Base-by-base conservation (phyloP, 768 basidiomycete genomes). In the Russula virescens region DNA sequence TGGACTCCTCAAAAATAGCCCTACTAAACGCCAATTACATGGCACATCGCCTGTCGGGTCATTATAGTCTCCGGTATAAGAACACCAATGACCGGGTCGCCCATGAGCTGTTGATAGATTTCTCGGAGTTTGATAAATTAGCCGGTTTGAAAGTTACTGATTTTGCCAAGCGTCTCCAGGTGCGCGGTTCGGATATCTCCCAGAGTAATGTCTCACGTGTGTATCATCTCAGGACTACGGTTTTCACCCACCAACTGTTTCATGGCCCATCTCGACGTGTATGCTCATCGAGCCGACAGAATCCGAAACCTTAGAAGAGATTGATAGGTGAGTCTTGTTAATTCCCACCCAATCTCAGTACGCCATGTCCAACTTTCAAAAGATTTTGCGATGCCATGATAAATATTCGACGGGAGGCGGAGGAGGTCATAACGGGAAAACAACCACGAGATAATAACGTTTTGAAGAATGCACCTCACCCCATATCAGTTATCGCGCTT, bases 301-400 rank as follows among this genome's bases (percentile, higher is more conserved):
- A 74, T 95, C 92, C 0, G 96, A 98, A 76, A 85, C 91, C 0
- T 80, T 97, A 31, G 89, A 94, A 64, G 96, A 98, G 73, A 83
- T 98, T 56, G 93, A 98, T 70, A 83, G 88, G 85, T 90, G 64
- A 51, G 76, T 25, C 25, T 10, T 26, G 5, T 8, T 50, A 25
- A 35, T 11, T n/a, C 19, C 19, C 21, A 57, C 58, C 62, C 19
- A 23, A 31, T 28, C 40, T 14, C 34, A 28, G 0, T 54, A 46
- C 18, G 23, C 48, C 14, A 31, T 0, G 40, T 49, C 55, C 2
- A 23, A 58, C 23, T 35, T 35, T 23, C 42, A 55, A 35, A 64
- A 91, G 91, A 70, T 98, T 99, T 79, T 97, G 96, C 75, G 93
- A 98, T 68, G 96, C 97, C 23, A 97, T 98, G 93, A 95, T 99